These are phyloP conservation scores for Hypomontagnella submonticulosa DNA, from an alignment of 495 filamentous ascomycete species.

Conservation along the genomic window DNA sequence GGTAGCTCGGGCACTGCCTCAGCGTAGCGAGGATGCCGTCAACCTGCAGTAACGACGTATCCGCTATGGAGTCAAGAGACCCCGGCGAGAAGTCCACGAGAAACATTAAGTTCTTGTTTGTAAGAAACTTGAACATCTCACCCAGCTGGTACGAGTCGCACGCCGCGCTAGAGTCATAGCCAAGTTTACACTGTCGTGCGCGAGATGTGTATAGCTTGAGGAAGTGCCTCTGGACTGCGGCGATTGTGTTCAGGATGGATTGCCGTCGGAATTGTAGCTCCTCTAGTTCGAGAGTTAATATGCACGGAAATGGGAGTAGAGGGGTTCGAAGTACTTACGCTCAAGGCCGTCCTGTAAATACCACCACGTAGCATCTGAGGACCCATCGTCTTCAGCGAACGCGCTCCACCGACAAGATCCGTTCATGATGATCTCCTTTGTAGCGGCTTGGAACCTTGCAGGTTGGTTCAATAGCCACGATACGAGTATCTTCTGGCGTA, in stretches of 20 bases:
- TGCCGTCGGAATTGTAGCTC: constrained; percentile 78
- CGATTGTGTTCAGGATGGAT: constrained; percentile 77
- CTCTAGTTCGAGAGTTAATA: constrained; percentile 57
- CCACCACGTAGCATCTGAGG: constrained; percentile 70
- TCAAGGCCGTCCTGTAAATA: constrained; percentile 78
- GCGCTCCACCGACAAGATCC: constrained; percentile 73
- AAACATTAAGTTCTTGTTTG: constrained; percentile 62
- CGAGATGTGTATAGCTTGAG: constrained; percentile 72
- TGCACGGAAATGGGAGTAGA: constrained; percentile 4
- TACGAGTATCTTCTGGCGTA: constrained; percentile 72
- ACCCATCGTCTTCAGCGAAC: constrained; percentile 52
- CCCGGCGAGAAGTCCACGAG: constrained; percentile 57
- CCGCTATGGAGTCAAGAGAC: constrained; percentile 47
- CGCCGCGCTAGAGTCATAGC: constrained; percentile 76
- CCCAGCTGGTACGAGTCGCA: constrained; percentile 91
- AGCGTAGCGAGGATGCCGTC: constrained; percentile 49
- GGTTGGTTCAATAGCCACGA: constrained; percentile 67
- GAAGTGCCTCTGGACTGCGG: constrained; percentile 80
- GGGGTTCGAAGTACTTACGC: constrained; percentile 57
- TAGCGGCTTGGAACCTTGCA: constrained; percentile 62
- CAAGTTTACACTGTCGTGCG: constrained; percentile 75
- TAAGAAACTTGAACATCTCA: constrained; percentile 84
- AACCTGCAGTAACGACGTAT: constrained; percentile 51
- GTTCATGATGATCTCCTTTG: constrained; percentile 69
- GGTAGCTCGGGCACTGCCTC: constrained; percentile 73